Base-by-base conservation (phyloP, 2,329 filamentous ascomycete genomes). In the Fusarium agapanthi region DNA sequence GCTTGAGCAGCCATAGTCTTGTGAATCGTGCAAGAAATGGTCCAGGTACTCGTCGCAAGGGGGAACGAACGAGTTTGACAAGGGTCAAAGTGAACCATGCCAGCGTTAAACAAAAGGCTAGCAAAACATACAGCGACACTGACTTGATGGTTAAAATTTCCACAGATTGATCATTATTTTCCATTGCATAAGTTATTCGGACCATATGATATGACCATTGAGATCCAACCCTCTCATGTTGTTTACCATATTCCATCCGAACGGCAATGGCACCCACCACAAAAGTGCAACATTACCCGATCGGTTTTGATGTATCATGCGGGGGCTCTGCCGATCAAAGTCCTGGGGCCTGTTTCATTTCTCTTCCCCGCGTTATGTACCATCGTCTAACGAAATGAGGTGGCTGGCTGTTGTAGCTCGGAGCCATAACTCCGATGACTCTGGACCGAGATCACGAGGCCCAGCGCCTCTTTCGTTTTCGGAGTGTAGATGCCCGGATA, bases 291-390 rank as follows among this genome's bases (percentile, higher is more conserved):
- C 22, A 20, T 43, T n/a, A 30, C 12, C 26, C 37, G 26, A 40
- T 14, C 22, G 8, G 12, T 7, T 41, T 7, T 9, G 9, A 10
- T 35, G 34, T 7, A 24, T 5, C 26, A 20, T 11, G 5, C 3
- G 26, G 51, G 22, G 16, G 6, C 2, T 13, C 22, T 32, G 8
- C 37, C 37, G 51, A 55, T 32, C 18, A 30, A 7, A 20, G 4
- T 7, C 24, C 20, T 20, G 15, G 12, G 3, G 2, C 0, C 6
- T 20, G 15, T 5, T 15, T 9, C 26, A 0, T 24, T 6, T 2
- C 26, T 18, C 6, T 32, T 13, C 37, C 22, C 35, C 26, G 26
- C 51, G 3, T 11, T 8, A 1, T 20, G 12, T 20, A 32, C 26
- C 26, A 37, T 6, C 24, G 22, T 11, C 6, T 0, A 0, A 3